Evolutionary conservation across 1,139 yeast species (phyloP).

Genomic region (Hansenula sp.): DNA sequence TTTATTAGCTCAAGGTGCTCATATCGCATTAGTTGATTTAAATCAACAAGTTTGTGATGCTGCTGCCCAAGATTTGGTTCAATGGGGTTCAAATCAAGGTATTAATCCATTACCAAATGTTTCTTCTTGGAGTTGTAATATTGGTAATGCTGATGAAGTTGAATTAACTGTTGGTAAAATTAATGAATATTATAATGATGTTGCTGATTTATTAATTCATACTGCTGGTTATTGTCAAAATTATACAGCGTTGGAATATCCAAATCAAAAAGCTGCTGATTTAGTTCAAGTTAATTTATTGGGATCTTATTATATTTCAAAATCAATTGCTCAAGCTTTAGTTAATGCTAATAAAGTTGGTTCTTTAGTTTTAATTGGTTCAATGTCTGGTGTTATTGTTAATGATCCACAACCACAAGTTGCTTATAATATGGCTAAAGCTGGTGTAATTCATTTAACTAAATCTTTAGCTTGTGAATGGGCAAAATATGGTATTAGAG

Average conservation of each 20-base stretch:
- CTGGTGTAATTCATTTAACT: conserved; percentile 77
- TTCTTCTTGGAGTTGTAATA: conserved; percentile 73
- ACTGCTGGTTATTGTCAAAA: conserved; percentile 86
- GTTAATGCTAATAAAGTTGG: conserved; percentile 50
- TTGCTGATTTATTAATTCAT: conserved; percentile 65
- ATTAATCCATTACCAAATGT: conserved; percentile 49
- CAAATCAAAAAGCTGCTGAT: conserved; percentile 63
- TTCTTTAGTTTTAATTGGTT: conserved; percentile 71
- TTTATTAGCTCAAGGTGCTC: conserved; percentile 63
- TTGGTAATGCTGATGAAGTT: conserved; percentile 61
- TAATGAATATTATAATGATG: conserved; percentile 47
- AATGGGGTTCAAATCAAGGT: conserved; percentile 49
- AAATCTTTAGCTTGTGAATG: conserved; percentile 81
- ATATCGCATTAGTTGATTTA: conserved; percentile 71
- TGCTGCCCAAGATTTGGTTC: conserved; percentile 54
- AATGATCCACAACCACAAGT: conserved; percentile 83
- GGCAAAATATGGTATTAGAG: conserved; percentile 75
- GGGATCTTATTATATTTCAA: conserved; percentile 70
- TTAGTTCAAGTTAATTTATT: conserved; percentile 68
- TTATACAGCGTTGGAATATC: conserved; percentile 74
- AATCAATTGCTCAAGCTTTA: conserved; percentile 63
- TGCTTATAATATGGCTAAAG: conserved; percentile 82
- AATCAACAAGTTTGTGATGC: conserved; percentile 51
- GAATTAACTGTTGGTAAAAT: conserved; percentile 48
- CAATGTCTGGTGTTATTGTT: conserved; percentile 83